Percentiles rank a stretch among this genome's conserved stretches.
Evolutionary conservation across 495 filamentous ascomycete species (phyloP).

Genomic region (Penicillium verhagenii): DNA sequence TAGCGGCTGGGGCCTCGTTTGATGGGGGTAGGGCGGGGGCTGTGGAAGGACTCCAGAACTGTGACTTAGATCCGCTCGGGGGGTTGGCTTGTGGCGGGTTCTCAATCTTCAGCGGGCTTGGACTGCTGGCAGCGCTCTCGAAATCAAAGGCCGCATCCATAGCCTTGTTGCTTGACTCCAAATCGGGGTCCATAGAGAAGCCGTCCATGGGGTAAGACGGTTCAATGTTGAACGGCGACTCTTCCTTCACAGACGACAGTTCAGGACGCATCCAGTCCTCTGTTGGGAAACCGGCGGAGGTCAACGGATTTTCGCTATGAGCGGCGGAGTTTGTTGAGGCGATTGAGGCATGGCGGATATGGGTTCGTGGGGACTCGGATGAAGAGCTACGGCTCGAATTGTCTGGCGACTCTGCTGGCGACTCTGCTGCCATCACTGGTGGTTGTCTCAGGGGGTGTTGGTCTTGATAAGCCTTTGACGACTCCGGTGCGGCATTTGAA

Average conservation of each 20-base stretch:
- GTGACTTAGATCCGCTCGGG: conserved; percentile 26
- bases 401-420: conserved; percentile 44
- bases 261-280: conserved; percentile 47
- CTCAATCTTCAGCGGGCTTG: conserved; percentile 50
- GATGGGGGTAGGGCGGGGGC: conserved; percentile 10
- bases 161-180: conserved; percentile 56
- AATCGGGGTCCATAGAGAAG: conserved; percentile 38
- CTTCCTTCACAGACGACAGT: conserved; percentile 38
- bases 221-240: conserved; percentile 41
- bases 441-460: conserved; percentile 38
- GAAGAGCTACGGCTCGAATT: conserved; percentile 46
- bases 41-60: conserved; percentile 29
- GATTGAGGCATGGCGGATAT: conserved; percentile 39
- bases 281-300: conserved; percentile 33
- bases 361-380: conserved; percentile 43
- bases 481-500: conserved; percentile 28
- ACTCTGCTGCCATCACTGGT: conserved; percentile 36
- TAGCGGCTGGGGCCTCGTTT: conserved; percentile 11
- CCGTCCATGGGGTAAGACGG: conserved; percentile 35
- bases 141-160: conserved; percentile 71
- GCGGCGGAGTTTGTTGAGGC: conserved; percentile 42
- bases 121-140: conserved; percentile 66
- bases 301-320: conserved; percentile 39
- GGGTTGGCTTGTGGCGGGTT: conserved; percentile 21
- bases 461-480: conserved; percentile 33